Evolutionary conservation across 768 basidiomycete species (phyloP), one percentile per base, ranked within the genome.

Genomic region (Tubosaeta sp.): DNA sequence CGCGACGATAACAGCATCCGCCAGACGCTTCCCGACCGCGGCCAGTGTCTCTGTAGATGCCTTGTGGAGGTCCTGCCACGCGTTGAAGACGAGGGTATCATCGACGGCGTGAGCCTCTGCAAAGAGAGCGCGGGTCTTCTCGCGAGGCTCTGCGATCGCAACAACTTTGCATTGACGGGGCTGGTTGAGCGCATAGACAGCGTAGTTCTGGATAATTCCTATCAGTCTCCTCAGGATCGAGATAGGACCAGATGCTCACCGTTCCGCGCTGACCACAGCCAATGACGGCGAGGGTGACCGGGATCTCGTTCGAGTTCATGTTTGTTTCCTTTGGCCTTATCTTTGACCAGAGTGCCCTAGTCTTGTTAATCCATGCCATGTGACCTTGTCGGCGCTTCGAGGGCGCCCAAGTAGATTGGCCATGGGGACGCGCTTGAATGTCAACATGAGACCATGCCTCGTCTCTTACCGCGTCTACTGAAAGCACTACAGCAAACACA

Each of bases 241-340:
- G 44, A 45, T 44, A 52, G 18, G 13, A 24, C 1, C 3, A 8
- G 24, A 35, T n/a, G 24, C 69, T 31, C 54, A 90, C 90, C 72
- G 75, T 77, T 46, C 91, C 92, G 49, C 92, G 82, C 64, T 88
- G 83, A 6, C 92, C 92, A 59, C 89, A 90, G 18, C 92, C 92
- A 29, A 94, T 67, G 53, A 94, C 71, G 13, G 82, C 90, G 31
- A 94, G 58, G 0, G 88, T 92, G 40, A 92, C 71, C 11, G 83
- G 80, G 18, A 39, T 36, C 7, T 10, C 41, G 31, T 24, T 46
- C 11, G 61, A 40, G 51, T 30, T 49, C 59, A 60, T 69, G n/a
- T 3, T 29, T 42, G 42, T 43, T 21, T 49, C 53, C 21, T 52
- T 45, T 19, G 40, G 59, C 55, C 62, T 69, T 35, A 56, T 48